These are phyloP conservation scores for Cercophora samala DNA, from an alignment of 495 filamentous ascomycete species.

Conservation along the genomic window DNA sequence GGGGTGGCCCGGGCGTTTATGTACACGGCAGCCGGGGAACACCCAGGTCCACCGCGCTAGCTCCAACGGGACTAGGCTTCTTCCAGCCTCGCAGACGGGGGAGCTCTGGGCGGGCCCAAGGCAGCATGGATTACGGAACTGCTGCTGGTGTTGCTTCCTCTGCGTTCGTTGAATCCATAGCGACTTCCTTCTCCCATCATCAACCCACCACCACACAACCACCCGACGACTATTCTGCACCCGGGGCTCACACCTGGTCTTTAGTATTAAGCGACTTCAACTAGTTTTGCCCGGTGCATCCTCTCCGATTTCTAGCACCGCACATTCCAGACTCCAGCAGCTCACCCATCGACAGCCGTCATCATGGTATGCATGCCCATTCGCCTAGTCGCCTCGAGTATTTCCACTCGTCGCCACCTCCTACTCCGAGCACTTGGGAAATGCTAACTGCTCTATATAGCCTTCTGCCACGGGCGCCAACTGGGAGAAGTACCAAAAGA, in stretches of 20 bases:
- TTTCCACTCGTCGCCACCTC: background rate
- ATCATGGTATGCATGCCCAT: constrained; percentile 27
- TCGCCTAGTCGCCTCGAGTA: constrained; percentile 1
- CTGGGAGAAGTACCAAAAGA: constrained; percentile 99
- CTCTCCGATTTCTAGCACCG: background rate
- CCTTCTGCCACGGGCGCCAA: constrained; percentile 86
- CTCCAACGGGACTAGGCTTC: constrained; percentile 17
- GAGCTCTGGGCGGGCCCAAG: constrained; percentile 30
- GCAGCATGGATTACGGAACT: constrained; percentile 42
- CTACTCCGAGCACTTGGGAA: background rate
- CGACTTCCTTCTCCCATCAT: constrained; percentile 12
- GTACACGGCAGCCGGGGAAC: background rate
- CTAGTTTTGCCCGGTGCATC: constrained; percentile 5
- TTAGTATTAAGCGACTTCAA: background rate
- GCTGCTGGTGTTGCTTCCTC: constrained; percentile 21
- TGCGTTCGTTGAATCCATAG: constrained; percentile 13
- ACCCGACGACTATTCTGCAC: constrained; percentile 6
- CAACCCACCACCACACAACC: constrained; percentile 22
- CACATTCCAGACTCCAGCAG: background rate
- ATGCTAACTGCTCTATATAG: constrained; percentile 39
- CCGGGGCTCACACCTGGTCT: background rate
- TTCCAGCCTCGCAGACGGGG: constrained; percentile 31
- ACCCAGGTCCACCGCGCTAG: constrained; percentile 14
- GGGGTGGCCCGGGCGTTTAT: constrained; percentile 17
- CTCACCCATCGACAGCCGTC: constrained; percentile 12